phyloP scores from a whole-genome alignment of 1,139 yeast species.

The Pneumocystis oryctolagi region DNA sequence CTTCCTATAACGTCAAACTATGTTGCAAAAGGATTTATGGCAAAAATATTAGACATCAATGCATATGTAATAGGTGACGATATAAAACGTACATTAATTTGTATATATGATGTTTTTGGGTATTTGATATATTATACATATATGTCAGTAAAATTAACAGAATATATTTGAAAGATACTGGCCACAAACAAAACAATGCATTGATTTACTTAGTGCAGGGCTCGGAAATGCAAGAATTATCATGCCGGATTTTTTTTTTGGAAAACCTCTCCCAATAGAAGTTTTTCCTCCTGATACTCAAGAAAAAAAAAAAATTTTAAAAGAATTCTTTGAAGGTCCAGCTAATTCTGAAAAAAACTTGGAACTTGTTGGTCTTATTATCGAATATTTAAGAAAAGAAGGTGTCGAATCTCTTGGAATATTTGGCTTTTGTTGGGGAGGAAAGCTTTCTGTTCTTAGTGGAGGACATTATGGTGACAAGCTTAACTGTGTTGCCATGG shows the following conservation, averaged over 20 bases:
- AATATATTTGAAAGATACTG: background rate
- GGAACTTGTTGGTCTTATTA: background rate
- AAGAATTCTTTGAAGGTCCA: background rate
- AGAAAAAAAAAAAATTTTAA: background rate
- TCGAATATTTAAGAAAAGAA: background rate
- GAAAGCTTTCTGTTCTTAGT: background rate
- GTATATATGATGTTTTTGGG: constrained; percentile 2
- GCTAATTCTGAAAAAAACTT: background rate
- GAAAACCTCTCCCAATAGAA: background rate
- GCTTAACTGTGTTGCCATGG: background rate
- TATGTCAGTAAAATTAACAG: background rate
- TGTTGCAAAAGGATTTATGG: background rate
- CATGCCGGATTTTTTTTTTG: constrained; percentile 4
- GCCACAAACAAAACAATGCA: background rate
- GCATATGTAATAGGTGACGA: background rate
- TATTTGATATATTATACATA: background rate
- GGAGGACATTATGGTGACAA: background rate
- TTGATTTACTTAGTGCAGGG: background rate
- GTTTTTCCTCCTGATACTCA: background rate
- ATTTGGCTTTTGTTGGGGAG: constrained; percentile 5
- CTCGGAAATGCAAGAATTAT: constrained; percentile 1
- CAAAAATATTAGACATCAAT: background rate
- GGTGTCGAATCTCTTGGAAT: background rate
- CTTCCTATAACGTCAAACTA: background rate
- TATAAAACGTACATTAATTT: background rate